Base-by-base conservation (phyloP, 495 filamentous ascomycete species). In the Neurospora sublineolata region DNA sequence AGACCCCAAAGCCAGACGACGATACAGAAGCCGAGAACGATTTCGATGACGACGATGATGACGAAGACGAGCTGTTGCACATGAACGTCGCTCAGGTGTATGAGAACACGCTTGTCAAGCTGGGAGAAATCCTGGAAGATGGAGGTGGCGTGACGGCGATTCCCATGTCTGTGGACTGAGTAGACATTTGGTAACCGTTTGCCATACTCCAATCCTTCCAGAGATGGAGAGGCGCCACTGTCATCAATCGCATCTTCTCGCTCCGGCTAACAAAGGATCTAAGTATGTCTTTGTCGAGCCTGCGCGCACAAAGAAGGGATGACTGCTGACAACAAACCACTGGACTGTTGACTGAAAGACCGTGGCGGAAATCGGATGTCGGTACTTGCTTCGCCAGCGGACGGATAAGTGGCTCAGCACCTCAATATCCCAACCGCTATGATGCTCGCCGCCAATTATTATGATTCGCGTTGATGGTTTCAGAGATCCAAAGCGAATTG, bases 61-160 rank as follows among this genome's bases (percentile, higher is more conserved):
- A 86, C 58, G 82, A 82, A 33, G 79, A 80, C 11, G 80, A 85
- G 70, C 73, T 74, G 11, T 42, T 85, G 27, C 79, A 83, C 33
- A 90, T 94, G 86, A 89, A 92, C 72, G 85, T 91, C 67, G 91
- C 88, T 0, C 84, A 85, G 73, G 89, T 96, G 0, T 97, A 94
- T 80, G 92, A 94, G 79, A 84, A 85, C 75, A 94, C 92, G 0
- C 84, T 97, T 72, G 86, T 90, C 68, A 84, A 90, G 78, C 79
- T 95, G 4, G 91, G 89, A 5, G 89, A 88, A 77, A 84, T 84
- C 20, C 76, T 92, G 37, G 87, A 84, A 39, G 76, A 72, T 18
- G 69, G 72, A 27, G 73, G 68, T 3, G 68, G 68, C 3, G 69
- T 73, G 23, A 46, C 16, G 20, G 41, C 60, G 3, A 60, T 74